Conservation (phyloP, 345 rosid species). For the Gossypium herbaceum region DNA sequence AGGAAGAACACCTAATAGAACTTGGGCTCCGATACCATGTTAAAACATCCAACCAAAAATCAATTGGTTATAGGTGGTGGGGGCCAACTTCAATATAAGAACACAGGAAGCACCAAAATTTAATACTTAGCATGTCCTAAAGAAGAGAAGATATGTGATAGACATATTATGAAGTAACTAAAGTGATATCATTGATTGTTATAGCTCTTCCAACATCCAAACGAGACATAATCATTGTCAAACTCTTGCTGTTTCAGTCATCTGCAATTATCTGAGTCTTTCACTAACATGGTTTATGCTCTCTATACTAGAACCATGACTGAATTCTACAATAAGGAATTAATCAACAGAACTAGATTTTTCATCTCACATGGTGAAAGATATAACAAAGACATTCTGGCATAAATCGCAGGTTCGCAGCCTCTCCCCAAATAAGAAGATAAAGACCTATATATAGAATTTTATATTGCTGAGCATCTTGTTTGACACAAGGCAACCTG, state of each 20-base stretch:
- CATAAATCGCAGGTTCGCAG: slow-evolving; percentile 91
- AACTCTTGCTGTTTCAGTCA: background rate
- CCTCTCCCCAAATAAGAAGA: slow-evolving; percentile 99
- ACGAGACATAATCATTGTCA: background rate
- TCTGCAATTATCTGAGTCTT: background rate
- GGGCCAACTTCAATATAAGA: no score
- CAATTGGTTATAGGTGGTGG: no score
- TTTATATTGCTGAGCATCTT: slow-evolving; percentile 81
- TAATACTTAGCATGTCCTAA: background rate
- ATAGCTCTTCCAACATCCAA: background rate
- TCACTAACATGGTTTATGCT: background rate
- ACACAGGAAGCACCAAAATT: no score
- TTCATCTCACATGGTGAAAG: slow-evolving; percentile 84
- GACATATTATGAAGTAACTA: background rate
- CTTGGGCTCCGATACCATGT: no score
- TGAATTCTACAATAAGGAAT: background rate
- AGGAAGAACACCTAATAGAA: no score
- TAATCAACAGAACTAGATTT: slow-evolving; percentile 10
- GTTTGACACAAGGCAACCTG: slow-evolving; percentile 76
- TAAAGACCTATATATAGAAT: slow-evolving; percentile 80
- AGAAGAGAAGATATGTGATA: background rate
- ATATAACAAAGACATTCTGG: slow-evolving; percentile 92
- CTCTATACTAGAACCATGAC: background rate
- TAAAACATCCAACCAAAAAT: no score
- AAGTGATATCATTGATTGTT: background rate